Evolutionary conservation across 2,329 filamentous ascomycete genomes (phyloP), one percentile per base, ranked within the genome.

Genomic region (Arthrobotrys iridis): DNA sequence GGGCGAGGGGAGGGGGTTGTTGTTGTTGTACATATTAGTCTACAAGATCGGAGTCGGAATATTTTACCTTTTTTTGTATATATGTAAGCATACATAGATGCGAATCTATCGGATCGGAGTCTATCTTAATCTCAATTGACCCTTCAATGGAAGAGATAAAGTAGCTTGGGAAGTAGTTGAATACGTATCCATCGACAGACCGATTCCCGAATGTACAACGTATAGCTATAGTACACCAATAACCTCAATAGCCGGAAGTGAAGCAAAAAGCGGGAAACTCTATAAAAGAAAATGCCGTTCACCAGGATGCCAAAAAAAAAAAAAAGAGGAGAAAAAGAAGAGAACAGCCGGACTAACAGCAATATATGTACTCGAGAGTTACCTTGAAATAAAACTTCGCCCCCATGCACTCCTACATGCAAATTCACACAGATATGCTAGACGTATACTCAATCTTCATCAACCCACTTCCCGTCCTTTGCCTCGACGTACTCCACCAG

Each of bases 401-500:
- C 4, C 4, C 28, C 24, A 26, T 48, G 45, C 20, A 15, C 20
- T 64, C 26, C 6, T 15, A 63, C 15, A 40, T n/a, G 10, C 4
- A 28, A 30, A 59, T 52, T 4, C 13, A 2, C 11, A 41, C 24
- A 59, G n/a, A 40, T 24, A 22, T 43, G 43, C 20, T 4, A 22
- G 22, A 41, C 6, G 2, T 11, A 62, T 3, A 50, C 8, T 11
- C 20, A 26, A 43, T 52, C 63, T 22, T 70, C 58, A 28, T 76
- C 62, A 33, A 43, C 24, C 58, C 33, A 76, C 82, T 87, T 87
- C 37, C 89, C 89, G 83, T 93, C 90, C 40, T 86, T 89, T 85
- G 88, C 89, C 82, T 95, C 90, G 71, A 97, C 84, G 82, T 96
- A 91, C 68, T 85, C 85, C 26, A 94, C 90, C 83, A 99, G 83